A percentile compares a stretch with the other conserved stretches of the same genome.
These are phyloP conservation scores for Exophiala oligosperma DNA, from an alignment of 2,329 filamentous ascomycete species.

Conservation along the genomic window DNA sequence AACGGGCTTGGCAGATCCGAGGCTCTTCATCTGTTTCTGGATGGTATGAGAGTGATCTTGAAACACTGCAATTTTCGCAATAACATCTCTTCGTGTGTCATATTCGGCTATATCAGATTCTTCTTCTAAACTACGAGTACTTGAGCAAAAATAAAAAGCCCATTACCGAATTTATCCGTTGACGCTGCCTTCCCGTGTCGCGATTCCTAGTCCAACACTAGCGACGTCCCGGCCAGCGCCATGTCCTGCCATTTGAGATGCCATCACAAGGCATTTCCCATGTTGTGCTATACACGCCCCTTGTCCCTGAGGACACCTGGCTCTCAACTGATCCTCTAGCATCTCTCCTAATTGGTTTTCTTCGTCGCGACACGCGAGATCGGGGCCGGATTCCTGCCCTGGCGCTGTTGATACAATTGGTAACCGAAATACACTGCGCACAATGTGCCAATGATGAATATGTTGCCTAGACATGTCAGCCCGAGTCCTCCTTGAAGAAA, in stretches of 20 bases:
- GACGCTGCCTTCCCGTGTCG: background rate
- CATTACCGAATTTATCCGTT: background rate
- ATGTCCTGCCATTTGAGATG: background rate
- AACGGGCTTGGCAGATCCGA: background rate
- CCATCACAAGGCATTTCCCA: background rate
- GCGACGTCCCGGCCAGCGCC: background rate
- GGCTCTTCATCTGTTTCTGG: background rate
- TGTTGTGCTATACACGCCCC: background rate
- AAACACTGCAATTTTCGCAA: no score
- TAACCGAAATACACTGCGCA: conserved; percentile 23
- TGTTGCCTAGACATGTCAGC: conserved; percentile 21
- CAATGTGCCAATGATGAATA: conserved; percentile 22
- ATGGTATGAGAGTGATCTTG: no score
- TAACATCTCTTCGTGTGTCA: no score
- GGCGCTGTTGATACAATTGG: conserved; percentile 23
- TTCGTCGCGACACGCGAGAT: conserved; percentile 19
- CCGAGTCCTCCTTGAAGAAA: background rate
- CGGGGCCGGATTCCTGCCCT: conserved; percentile 23
- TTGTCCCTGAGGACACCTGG: background rate
- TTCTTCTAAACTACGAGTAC: background rate
- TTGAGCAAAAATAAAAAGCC: background rate
- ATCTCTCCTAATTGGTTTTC: conserved; percentile 11
- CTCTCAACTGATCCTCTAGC: background rate
- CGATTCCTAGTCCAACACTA: background rate
- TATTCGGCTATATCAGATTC: no score